Conservation (phyloP, 208 protist species). For the Crithidia expoeki region DNA sequence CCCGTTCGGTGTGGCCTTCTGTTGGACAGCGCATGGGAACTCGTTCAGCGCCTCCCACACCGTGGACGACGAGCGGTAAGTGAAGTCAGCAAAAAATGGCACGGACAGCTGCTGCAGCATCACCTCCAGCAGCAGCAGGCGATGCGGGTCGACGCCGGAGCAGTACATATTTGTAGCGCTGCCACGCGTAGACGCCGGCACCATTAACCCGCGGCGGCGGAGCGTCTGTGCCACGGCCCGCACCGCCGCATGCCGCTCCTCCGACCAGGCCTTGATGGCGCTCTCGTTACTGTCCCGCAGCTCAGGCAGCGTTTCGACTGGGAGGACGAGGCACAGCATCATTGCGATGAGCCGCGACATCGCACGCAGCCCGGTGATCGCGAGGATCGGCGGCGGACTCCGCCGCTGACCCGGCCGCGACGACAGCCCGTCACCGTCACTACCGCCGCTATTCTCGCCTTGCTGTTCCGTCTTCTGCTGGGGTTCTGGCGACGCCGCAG, state of each 20-base stretch:
- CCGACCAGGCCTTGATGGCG: slow-evolving; percentile 13
- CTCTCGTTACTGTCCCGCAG: slow-evolving; percentile 5
- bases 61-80: slow-evolving; percentile 34
- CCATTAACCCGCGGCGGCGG: slow-evolving; percentile 24
- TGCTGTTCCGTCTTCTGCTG: background rate
- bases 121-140: slow-evolving; percentile 51
- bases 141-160: slow-evolving; percentile 30
- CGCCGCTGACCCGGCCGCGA: background rate
- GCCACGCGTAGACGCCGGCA: slow-evolving; percentile 11
- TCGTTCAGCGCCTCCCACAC: slow-evolving; percentile 48
- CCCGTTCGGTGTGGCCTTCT: slow-evolving; percentile 10
- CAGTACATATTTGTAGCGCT: slow-evolving; percentile 16
- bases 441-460: background rate
- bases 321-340: slow-evolving; percentile 26
- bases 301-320: slow-evolving; percentile 22
- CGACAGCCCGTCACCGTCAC: background rate
- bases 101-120: slow-evolving; percentile 53
- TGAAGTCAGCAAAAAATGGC: slow-evolving; percentile 70
- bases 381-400: slow-evolving; percentile 25
- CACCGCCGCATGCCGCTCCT: slow-evolving; percentile 19
- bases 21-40: slow-evolving; percentile 16
- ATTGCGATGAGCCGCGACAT: slow-evolving; percentile 23
- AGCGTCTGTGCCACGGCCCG: slow-evolving; percentile 25
- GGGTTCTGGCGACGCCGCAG: background rate
- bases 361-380: slow-evolving; percentile 19